A percentile compares a stretch with the other conserved stretches of the same genome.
Evolutionary conservation across 805 yeast genomes (phyloP).

Genomic region (Zygoascus tannicola): DNA sequence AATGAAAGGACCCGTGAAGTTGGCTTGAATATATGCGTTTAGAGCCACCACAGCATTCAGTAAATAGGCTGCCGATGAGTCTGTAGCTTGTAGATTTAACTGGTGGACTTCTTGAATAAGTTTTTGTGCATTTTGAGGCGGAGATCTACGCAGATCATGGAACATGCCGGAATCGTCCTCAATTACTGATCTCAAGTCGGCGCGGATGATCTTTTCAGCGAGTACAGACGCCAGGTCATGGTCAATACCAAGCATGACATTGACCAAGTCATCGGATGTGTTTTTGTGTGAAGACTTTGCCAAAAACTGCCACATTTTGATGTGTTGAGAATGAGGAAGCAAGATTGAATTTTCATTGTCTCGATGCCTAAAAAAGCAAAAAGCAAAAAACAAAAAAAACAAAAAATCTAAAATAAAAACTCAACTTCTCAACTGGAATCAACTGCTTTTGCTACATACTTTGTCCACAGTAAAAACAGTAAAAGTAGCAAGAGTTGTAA

Average conservation of each 20-base stretch:
- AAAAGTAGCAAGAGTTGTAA: too few relatives aligned
- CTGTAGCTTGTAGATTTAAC: neutral
- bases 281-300: constrained; percentile 2
- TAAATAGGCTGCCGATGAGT: neutral
- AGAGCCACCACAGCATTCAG: constrained; percentile 47
- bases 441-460: too few relatives aligned
- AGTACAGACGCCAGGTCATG: neutral
- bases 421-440: too few relatives aligned
- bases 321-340: too few relatives aligned
- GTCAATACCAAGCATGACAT: neutral
- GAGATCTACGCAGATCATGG: neutral
- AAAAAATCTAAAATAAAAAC: too few relatives aligned
- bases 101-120: neutral
- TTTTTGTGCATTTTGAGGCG: neutral
- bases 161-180: constrained; percentile 1
- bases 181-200: neutral
- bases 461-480: too few relatives aligned
- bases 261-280: neutral
- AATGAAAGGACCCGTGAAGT: constrained; percentile 74
- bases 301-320: constrained; percentile 1
- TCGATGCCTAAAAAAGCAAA: too few relatives aligned
- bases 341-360: too few relatives aligned
- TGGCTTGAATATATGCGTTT: constrained; percentile 63
- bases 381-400: too few relatives aligned
- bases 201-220: neutral